Evolutionary conservation across 2,329 filamentous ascomycete genomes (phyloP).

Genomic region (Bipolaris zeicola): DNA sequence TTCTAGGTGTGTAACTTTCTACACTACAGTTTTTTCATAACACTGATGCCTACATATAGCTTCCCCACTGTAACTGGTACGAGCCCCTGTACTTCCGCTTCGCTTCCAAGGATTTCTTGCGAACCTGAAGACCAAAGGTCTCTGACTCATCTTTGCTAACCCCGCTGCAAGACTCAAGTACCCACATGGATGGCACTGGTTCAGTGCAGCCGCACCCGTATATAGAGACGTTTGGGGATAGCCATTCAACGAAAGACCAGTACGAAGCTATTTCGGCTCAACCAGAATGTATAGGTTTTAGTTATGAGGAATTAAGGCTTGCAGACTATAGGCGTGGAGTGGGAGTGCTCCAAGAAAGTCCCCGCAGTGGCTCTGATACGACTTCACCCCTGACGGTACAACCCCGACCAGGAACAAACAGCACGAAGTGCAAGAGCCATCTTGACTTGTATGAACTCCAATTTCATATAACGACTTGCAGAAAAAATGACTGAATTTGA

Average conservation of each 20-base stretch:
- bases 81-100: neutral
- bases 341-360: neutral
- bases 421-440: conserved; percentile 2
- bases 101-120: neutral
- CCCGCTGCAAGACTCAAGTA: neutral
- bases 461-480: neutral
- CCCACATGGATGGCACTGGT: neutral
- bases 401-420: neutral
- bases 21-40: neutral
- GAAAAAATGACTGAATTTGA: neutral
- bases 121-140: neutral
- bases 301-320: conserved; percentile 1
- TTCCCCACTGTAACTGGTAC: neutral
- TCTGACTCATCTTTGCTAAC: neutral
- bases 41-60: neutral
- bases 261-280: conserved; percentile 1
- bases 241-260: neutral
- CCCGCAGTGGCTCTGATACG: neutral
- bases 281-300: neutral
- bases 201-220: neutral
- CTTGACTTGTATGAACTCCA: conserved; percentile 8
- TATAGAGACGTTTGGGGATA: neutral
- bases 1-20: neutral
- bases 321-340: conserved; percentile 8
- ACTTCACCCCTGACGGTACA: neutral